Percentiles rank a stretch among this genome's conserved stretches.
Evolutionary conservation across 495 filamentous ascomycete species (phyloP).

Genomic region (Thermochaetoides thermophila): DNA sequence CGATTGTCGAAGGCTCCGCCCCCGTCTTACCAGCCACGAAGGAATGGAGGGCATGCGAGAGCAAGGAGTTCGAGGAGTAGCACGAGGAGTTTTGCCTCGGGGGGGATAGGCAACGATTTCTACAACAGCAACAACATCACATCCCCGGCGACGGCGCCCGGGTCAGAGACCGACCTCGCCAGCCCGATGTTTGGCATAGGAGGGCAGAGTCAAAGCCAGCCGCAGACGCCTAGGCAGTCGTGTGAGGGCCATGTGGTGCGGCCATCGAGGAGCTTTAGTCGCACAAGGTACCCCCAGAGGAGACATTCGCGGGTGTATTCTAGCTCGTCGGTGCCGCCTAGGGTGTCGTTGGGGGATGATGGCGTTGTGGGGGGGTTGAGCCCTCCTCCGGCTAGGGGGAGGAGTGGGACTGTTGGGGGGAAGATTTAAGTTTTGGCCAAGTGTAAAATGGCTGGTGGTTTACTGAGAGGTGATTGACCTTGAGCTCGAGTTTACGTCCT

Average conservation of each 20-base stretch:
- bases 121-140: slow-evolving; percentile 1
- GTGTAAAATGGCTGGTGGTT: too few relatives aligned
- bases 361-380: too few relatives aligned
- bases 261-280: background rate
- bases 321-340: slow-evolving; percentile 25
- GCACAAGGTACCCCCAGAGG: background rate
- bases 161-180: too few relatives aligned
- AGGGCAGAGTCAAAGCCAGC: background rate
- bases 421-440: too few relatives aligned
- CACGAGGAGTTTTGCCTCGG: slow-evolving; percentile 20
- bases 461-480: too few relatives aligned
- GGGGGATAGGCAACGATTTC: slow-evolving; percentile 5
- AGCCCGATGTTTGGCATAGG: too few relatives aligned
- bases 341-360: slow-evolving; percentile 25
- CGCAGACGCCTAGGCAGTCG: too few relatives aligned
- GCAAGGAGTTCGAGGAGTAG: slow-evolving; percentile 29
- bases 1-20: slow-evolving; percentile 30
- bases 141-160: background rate
- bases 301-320: slow-evolving; percentile 26
- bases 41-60: slow-evolving; percentile 12
- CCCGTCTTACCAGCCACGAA: slow-evolving; percentile 12
- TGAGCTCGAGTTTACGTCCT: too few relatives aligned
- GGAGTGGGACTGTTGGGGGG: too few relatives aligned
- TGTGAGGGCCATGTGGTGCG: background rate
- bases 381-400: too few relatives aligned